A percentile compares a stretch with the other conserved stretches of the same genome.
Evolutionary conservation across 345 rosid genomes (phyloP).

Genomic region (Mallotus nudiflorus): DNA sequence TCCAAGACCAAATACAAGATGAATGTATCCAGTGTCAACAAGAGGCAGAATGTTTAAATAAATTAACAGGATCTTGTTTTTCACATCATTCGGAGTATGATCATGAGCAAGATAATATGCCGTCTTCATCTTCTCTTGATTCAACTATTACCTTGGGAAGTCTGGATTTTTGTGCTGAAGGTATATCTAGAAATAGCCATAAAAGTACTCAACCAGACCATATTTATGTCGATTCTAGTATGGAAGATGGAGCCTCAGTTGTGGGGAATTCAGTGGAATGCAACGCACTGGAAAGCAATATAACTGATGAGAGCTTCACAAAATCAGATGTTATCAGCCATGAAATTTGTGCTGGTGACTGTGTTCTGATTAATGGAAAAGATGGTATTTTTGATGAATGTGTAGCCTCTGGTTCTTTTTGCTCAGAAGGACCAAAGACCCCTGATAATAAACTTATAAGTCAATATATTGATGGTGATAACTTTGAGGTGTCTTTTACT

Average conservation of each 20-base stretch:
- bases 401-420: constrained; percentile 9
- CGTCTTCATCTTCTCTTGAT: constrained; percentile 15
- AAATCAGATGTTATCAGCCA: neutral
- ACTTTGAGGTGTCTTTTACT: constrained; percentile 18
- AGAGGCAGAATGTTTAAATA: constrained; percentile 8
- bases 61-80: constrained; percentile 2
- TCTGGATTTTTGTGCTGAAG: constrained; percentile 3
- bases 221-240: neutral
- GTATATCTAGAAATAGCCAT: constrained; percentile 1
- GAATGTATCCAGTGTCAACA: neutral
- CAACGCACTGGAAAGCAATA: neutral
- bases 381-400: neutral
- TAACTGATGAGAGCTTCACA: neutral
- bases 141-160: constrained; percentile 10
- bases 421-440: constrained; percentile 4
- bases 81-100: constrained; percentile 15
- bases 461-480: constrained; percentile 9
- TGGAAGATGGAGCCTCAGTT: constrained; percentile 17
- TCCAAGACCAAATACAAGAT: neutral
- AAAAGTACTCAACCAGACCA: neutral
- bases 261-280: constrained; percentile 16
- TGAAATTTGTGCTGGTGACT: neutral
- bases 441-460: constrained; percentile 14
- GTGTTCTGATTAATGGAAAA: constrained; percentile 11
- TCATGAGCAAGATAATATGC: constrained; percentile 9